These are phyloP conservation scores for Penicillium coffeae DNA, from an alignment of 495 filamentous ascomycete genomes.

Conservation along the genomic window DNA sequence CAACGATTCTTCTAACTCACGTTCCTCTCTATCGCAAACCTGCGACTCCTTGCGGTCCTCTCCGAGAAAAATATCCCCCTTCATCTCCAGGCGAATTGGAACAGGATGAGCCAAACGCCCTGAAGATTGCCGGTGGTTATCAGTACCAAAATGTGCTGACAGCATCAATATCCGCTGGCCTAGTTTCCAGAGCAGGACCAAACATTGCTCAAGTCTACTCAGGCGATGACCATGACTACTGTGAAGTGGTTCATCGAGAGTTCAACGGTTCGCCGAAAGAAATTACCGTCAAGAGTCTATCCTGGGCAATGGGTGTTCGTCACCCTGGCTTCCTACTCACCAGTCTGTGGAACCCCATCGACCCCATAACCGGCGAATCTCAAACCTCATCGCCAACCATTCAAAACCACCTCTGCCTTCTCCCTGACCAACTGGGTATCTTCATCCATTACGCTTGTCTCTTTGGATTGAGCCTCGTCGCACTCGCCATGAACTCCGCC, in stretches of 20 bases:
- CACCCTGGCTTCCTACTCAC: conserved; percentile 83
- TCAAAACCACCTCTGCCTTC: conserved; percentile 84
- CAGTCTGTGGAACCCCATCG: conserved; percentile 88
- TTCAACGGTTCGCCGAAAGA: conserved; percentile 69
- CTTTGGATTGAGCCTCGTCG: conserved; percentile 53
- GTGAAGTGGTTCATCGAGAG: conserved; percentile 73
- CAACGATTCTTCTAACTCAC: conserved; percentile 83
- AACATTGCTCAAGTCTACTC: conserved; percentile 75
- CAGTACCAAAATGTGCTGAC: conserved; percentile 96
- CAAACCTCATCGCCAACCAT: conserved; percentile 51
- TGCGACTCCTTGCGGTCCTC: conserved; percentile 86
- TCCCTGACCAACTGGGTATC: conserved; percentile 81
- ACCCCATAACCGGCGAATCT: conserved; percentile 54
- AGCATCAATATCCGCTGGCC: conserved; percentile 62
- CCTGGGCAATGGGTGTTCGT: conserved; percentile 95
- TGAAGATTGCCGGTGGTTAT: conserved; percentile 71
- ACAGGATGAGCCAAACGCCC: conserved; percentile 73
- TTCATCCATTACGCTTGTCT: conserved; percentile 73
- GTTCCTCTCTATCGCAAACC: conserved; percentile 80
- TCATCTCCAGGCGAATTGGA: conserved; percentile 56
- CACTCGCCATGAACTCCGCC: conserved; percentile 60
- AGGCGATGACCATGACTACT: conserved; percentile 98
- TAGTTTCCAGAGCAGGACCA: conserved; percentile 70
- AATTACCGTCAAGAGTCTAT: conserved; percentile 90
- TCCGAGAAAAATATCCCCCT: conserved; percentile 76